These are phyloP conservation scores for Xylaria curta DNA, from an alignment of 495 filamentous ascomycete species.

Conservation along the genomic window DNA sequence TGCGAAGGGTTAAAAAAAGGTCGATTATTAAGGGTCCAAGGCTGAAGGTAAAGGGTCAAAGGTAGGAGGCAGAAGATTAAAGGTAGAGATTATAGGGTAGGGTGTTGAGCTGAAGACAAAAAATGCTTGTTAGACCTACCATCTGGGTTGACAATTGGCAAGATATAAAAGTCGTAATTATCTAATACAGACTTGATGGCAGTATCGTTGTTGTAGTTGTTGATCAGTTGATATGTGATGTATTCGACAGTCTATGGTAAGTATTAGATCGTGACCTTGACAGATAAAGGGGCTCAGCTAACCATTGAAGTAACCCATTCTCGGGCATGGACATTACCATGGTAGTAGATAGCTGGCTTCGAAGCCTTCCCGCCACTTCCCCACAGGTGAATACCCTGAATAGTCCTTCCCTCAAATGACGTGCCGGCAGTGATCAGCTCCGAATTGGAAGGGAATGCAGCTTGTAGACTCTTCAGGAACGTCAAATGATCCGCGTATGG, in stretches of 20 bases:
- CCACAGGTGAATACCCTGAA: slow-evolving; percentile 67
- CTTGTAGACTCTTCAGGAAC: slow-evolving; percentile 58
- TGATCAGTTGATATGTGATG: slow-evolving; percentile 60
- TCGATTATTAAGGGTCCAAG: too few species aligned
- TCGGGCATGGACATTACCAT: slow-evolving; percentile 68
- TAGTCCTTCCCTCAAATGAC: slow-evolving; percentile 56
- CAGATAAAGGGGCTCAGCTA: background rate
- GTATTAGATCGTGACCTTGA: slow-evolving; percentile 18
- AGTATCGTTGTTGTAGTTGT: slow-evolving; percentile 53
- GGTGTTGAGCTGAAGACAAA: background rate
- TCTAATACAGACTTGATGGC: slow-evolving; percentile 56
- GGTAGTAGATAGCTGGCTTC: slow-evolving; percentile 64
- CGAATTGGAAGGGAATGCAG: slow-evolving; percentile 56
- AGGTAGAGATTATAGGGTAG: too few species aligned
- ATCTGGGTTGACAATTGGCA: slow-evolving; percentile 70
- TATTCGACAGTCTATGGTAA: slow-evolving; percentile 56
- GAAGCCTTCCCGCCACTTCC: slow-evolving; percentile 60
- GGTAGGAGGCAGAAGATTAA: too few species aligned
- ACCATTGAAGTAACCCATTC: slow-evolving; percentile 68
- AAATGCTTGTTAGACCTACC: slow-evolving; percentile 40
- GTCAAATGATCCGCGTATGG: slow-evolving; percentile 60
- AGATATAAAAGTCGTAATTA: slow-evolving; percentile 69
- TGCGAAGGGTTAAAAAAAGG: too few species aligned
- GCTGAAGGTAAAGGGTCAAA: too few species aligned
- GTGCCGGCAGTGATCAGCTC: slow-evolving; percentile 62